Evolutionary conservation across 2,329 filamentous ascomycete species (phyloP).

Genomic region (Dryadomyces quercivorus): DNA sequence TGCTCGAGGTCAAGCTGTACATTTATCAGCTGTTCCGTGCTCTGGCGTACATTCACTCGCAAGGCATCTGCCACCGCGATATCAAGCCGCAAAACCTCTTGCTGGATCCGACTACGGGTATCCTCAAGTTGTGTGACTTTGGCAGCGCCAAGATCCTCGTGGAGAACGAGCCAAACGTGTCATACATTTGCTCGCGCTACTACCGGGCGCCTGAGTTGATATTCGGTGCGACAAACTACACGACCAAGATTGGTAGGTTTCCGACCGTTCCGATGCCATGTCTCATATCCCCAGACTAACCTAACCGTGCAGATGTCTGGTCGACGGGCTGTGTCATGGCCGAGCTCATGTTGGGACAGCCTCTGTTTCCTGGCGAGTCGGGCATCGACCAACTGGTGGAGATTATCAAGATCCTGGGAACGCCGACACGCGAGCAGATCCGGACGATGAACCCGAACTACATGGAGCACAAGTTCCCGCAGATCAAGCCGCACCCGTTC

Average conservation of each 20-base stretch:
- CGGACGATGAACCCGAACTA: slow-evolving; percentile 99
- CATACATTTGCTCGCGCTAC: slow-evolving; percentile 98
- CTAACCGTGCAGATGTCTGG: slow-evolving; percentile 67
- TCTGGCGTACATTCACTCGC: slow-evolving; percentile 96
- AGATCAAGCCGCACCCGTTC: slow-evolving; percentile 99
- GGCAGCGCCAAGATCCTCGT: slow-evolving; percentile 97
- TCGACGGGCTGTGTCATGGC: slow-evolving; percentile 99
- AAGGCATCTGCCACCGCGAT: slow-evolving; percentile 96
- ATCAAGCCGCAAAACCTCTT: slow-evolving; percentile 98
- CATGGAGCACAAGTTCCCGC: slow-evolving; percentile 99
- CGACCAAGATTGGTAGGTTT: slow-evolving; percentile 90
- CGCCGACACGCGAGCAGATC: slow-evolving; percentile 93
- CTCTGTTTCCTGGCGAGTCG: slow-evolving; percentile 93
- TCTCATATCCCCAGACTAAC: background rate
- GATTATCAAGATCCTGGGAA: slow-evolving; percentile 98
- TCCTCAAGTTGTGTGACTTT: slow-evolving; percentile 97
- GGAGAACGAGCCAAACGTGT: slow-evolving; percentile 97
- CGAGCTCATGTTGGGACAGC: slow-evolving; percentile 96
- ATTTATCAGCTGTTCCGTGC: slow-evolving; percentile 99
- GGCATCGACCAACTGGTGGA: slow-evolving; percentile 97
- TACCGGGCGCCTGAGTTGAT: slow-evolving; percentile 97
- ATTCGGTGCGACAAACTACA: slow-evolving; percentile 98
- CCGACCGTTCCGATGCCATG: background rate
- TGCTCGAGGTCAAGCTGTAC: slow-evolving; percentile 97
- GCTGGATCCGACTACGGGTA: slow-evolving; percentile 78